phyloP scores from a whole-genome alignment of 495 filamentous ascomycete species.

The Cercophora newfieldiana region DNA sequence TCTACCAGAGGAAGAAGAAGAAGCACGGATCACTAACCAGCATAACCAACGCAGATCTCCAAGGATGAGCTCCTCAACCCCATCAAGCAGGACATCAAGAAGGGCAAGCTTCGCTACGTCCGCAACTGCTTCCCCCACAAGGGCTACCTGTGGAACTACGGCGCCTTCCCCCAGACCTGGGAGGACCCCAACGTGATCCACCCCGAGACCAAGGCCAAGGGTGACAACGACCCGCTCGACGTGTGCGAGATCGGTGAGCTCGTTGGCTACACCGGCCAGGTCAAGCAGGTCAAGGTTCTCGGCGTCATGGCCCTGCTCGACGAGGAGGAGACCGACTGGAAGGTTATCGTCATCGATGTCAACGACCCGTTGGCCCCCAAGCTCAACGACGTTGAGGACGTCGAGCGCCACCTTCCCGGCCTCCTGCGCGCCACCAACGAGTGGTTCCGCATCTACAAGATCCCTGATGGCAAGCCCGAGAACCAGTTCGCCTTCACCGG shows the following conservation, averaged over 20 bases:
- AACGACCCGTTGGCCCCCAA: slow-evolving; percentile 95
- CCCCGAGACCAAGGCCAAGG: slow-evolving; percentile 99
- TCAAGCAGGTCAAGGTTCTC: slow-evolving; percentile 99
- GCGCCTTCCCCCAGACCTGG: slow-evolving; percentile 99
- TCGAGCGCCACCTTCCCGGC: slow-evolving; percentile 96
- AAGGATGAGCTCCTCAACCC: slow-evolving; percentile 97
- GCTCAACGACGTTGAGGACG: slow-evolving; percentile 98
- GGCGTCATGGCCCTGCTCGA: slow-evolving; percentile 99
- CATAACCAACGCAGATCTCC: slow-evolving; percentile 65
- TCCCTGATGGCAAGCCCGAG: slow-evolving; percentile 99
- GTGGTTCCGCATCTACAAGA: slow-evolving; percentile 99
- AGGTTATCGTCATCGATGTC: slow-evolving; percentile 98
- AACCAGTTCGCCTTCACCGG: slow-evolving; percentile 99
- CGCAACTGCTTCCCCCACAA: slow-evolving; percentile 99
- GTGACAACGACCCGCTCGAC: slow-evolving; percentile 98
- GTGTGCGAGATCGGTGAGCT: slow-evolving; percentile 99
- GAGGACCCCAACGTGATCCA: slow-evolving; percentile 95
- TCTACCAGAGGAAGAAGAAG: background rate
- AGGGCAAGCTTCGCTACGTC: slow-evolving; percentile 93
- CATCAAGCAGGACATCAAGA: slow-evolving; percentile 91
- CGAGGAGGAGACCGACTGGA: slow-evolving; percentile 99
- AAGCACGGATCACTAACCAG: slow-evolving; percentile 13
- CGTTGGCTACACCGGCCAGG: slow-evolving; percentile 88
- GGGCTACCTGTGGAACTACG: slow-evolving; percentile 99
- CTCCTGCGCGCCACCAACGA: slow-evolving; percentile 97